Evolutionary conservation across 2,329 filamentous ascomycete species (phyloP).

Genomic region (Cladosporium sphaerospermum): DNA sequence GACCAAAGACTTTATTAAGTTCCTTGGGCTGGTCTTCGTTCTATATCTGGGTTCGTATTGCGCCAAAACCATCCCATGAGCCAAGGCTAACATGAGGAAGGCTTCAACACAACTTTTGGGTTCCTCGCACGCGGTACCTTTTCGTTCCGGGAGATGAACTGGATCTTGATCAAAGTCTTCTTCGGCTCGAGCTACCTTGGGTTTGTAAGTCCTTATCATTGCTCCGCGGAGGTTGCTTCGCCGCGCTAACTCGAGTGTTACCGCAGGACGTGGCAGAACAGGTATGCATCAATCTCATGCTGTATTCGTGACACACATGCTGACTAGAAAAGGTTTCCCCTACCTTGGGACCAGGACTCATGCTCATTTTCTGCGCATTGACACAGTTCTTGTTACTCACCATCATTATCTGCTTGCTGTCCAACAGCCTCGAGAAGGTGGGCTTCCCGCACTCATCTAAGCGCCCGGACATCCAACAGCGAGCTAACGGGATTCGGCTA

Average conservation of each 20-base stretch:
- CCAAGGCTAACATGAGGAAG: constrained; percentile 29
- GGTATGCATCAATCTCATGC: constrained; percentile 28
- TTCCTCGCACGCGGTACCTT: constrained; percentile 67
- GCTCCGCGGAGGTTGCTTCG: background rate
- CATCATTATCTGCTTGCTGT: constrained; percentile 70
- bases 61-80: no score
- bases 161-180: constrained; percentile 73
- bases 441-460: constrained; percentile 20
- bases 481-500: constrained; percentile 24
- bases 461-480: constrained; percentile 22
- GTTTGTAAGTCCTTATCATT: constrained; percentile 49
- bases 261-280: constrained; percentile 41
- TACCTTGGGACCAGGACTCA: constrained; percentile 46
- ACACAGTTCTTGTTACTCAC: constrained; percentile 75
- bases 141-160: constrained; percentile 61
- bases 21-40: constrained; percentile 69
- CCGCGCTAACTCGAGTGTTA: constrained; percentile 11
- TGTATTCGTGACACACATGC: constrained; percentile 7
- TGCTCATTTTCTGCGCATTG: constrained; percentile 68
- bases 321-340: constrained; percentile 35
- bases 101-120: constrained; percentile 82
- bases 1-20: constrained; percentile 86
- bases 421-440: constrained; percentile 63
- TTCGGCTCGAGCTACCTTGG: constrained; percentile 71
- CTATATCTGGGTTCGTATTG: constrained; percentile 61